Evolutionary conservation across 306 rosid species (phyloP), one percentile per base, ranked within the genome.

Genomic region (Glycine latifolia): DNA sequence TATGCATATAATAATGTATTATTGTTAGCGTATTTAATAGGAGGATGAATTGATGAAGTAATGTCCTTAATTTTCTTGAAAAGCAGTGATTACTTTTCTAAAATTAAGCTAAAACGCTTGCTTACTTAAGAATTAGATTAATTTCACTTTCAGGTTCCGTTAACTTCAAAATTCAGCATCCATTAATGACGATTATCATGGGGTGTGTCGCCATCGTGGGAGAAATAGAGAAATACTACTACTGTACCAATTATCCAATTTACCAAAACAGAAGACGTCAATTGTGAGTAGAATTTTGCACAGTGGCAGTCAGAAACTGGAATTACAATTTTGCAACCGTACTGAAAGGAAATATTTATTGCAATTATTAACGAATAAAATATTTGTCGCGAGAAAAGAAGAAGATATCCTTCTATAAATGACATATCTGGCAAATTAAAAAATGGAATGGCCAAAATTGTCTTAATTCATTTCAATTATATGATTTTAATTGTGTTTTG

Each of bases 81-180:
- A 37, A 35, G 71, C 14, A 10, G 7, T 59, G 1, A 59, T 59
- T 61, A 61, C n/a, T 61, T 3, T 65, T 39, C 11, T 65, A 39
- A 37, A 16, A 68, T 9, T 44, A 44, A 44, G 55, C 54, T 44
- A n/a, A 67, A 41, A n/a, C 33, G 31, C 8, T n/a, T 10, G 2
- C 12, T 15, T 67, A 43, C 33, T n/a, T 8, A n/a, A 39, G n/a
- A 26, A 49, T 49, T 12, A 46, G 61, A 49, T 71, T 71, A 49
- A 14, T 60, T 46, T 17, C 46, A 60, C 43, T 75, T 60, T 16
- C 8, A 44, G 68, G 15, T 58, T 41, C 37, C 17, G 43, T 58
- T 58, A 71, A 50, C 76, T 71, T 71, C 12, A 49, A 71, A 71
- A 49, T 12, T 71, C 60, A 50, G 59, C 26, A 49, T 50, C 46